Evolutionary conservation across 192 early-diverging fungal species (phyloP).

Genomic region (Allomyces javanicus): DNA sequence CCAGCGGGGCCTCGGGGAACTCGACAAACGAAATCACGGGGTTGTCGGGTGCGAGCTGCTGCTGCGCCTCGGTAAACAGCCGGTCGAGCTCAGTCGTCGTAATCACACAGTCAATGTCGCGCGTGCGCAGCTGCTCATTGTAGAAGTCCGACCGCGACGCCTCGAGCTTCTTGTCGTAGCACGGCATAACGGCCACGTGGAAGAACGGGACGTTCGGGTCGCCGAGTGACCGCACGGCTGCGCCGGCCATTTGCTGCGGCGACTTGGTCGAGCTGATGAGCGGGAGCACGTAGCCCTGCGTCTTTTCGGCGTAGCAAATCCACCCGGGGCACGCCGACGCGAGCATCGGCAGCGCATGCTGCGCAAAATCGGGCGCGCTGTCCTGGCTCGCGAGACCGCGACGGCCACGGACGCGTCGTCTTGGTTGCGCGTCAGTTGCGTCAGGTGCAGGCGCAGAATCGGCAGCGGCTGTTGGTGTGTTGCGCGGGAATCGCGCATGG

Average conservation of each 20-base stretch:
- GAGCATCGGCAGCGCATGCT: slow-evolving; percentile 27
- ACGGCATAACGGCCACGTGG: slow-evolving; percentile 92
- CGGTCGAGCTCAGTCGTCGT: slow-evolving; percentile 83
- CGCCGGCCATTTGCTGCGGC: slow-evolving; percentile 96
- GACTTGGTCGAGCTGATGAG: slow-evolving; percentile 77
- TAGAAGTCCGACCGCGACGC: slow-evolving; percentile 85
- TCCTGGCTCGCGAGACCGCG: too few relatives aligned
- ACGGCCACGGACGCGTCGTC: background rate
- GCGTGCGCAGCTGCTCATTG: slow-evolving; percentile 51
- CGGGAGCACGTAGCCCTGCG: slow-evolving; percentile 71
- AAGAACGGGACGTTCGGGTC: slow-evolving; percentile 48
- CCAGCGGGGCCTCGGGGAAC: background rate
- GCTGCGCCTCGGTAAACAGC: slow-evolving; percentile 35
- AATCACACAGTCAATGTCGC: slow-evolving; percentile 93
- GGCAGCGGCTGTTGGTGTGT: too few relatives aligned
- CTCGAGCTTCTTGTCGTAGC: slow-evolving; percentile 98
- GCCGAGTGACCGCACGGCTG: slow-evolving; percentile 5
- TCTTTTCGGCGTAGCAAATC: slow-evolving; percentile 99
- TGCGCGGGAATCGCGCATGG: background rate
- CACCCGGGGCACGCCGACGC: slow-evolving; percentile 61
- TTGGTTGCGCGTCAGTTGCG: too few relatives aligned
- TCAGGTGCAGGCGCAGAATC: too few relatives aligned
- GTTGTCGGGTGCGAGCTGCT: slow-evolving; percentile 1
- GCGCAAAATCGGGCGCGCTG: background rate
- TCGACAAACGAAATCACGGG: background rate